Evolutionary conservation across 2,329 filamentous ascomycete genomes (phyloP).

Genomic region (Myriangium duriaei): DNA sequence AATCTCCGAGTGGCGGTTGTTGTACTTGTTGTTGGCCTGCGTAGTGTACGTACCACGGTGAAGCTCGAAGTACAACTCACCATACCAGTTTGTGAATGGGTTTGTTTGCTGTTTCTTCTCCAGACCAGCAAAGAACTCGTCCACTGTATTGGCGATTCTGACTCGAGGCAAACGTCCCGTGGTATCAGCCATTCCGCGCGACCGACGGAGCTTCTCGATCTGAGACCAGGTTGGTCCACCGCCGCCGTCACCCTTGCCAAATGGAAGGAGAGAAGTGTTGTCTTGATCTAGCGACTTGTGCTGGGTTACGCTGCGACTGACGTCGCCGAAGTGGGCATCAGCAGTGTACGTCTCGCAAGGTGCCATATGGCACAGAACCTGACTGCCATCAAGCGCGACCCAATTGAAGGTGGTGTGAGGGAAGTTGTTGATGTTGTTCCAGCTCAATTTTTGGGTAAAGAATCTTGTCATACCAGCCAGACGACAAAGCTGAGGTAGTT

Average conservation of each 20-base stretch:
- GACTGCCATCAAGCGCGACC: slow-evolving; percentile 89
- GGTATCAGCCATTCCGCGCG: slow-evolving; percentile 82
- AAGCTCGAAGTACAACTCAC: slow-evolving; percentile 94
- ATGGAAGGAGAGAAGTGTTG: slow-evolving; percentile 77
- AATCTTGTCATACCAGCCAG: slow-evolving; percentile 94
- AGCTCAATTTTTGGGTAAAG: slow-evolving; percentile 96
- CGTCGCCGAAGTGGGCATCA: slow-evolving; percentile 85
- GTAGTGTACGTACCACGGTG: slow-evolving; percentile 96
- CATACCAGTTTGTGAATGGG: slow-evolving; percentile 88
- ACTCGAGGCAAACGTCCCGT: slow-evolving; percentile 72
- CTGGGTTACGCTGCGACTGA: slow-evolving; percentile 75
- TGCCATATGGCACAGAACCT: slow-evolving; percentile 96
- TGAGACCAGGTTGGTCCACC: slow-evolving; percentile 91
- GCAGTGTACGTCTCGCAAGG: slow-evolving; percentile 93
- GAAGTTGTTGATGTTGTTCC: slow-evolving; percentile 99
- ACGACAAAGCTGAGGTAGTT: slow-evolving; percentile 85
- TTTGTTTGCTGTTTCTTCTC: slow-evolving; percentile 57
- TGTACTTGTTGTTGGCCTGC: slow-evolving; percentile 91
- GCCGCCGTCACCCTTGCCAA: slow-evolving; percentile 92
- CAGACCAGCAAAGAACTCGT: slow-evolving; percentile 82
- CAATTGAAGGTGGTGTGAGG: slow-evolving; percentile 98
- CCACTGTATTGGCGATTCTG: slow-evolving; percentile 78
- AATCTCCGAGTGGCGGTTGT: slow-evolving; percentile 78
- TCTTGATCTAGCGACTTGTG: slow-evolving; percentile 97
- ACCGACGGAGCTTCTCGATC: slow-evolving; percentile 85